phyloP scores from a whole-genome alignment of 495 filamentous ascomycete species.

The Aspergillus cavernicola region DNA sequence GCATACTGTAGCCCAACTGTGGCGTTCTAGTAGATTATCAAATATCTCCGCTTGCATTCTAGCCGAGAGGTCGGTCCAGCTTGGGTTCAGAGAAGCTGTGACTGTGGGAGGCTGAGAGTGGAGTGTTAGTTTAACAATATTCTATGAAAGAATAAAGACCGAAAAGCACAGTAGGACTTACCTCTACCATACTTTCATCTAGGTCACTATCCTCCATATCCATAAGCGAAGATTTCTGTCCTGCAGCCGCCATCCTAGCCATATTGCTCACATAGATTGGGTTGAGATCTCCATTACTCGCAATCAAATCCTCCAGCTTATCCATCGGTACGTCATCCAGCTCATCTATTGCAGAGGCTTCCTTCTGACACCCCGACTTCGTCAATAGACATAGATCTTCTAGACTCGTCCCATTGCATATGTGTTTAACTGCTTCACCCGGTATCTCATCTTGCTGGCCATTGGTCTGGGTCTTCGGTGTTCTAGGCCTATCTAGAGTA shows the following conservation, averaged over 20 bases:
- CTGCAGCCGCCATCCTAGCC: constrained; percentile 21
- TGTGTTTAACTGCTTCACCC: background rate
- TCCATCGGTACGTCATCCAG: constrained; percentile 16
- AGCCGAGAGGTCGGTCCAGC: constrained; percentile 31
- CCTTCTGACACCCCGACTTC: background rate
- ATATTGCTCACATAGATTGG: constrained; percentile 35
- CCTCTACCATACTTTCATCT: constrained; percentile 11
- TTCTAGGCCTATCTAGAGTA: constrained; percentile 25
- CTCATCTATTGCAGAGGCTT: background rate
- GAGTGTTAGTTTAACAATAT: background rate
- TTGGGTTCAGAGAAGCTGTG: background rate
- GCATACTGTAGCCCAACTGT: constrained; percentile 16
- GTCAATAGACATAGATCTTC: background rate
- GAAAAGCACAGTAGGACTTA: background rate
- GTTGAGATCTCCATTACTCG: constrained; percentile 37
- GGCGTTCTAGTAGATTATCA: constrained; percentile 24
- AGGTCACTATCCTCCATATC: constrained; percentile 24
- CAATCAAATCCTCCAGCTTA: constrained; percentile 24
- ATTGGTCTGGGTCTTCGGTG: background rate
- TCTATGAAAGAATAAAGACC: background rate
- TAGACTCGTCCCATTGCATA: background rate
- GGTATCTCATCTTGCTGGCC: background rate
- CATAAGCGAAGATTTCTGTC: background rate
- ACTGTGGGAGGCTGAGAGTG: background rate
- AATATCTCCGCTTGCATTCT: constrained; percentile 36